These are phyloP conservation scores for Thelonectria discophora DNA, from an alignment of 2,329 filamentous ascomycete species.

Conservation along the genomic window DNA sequence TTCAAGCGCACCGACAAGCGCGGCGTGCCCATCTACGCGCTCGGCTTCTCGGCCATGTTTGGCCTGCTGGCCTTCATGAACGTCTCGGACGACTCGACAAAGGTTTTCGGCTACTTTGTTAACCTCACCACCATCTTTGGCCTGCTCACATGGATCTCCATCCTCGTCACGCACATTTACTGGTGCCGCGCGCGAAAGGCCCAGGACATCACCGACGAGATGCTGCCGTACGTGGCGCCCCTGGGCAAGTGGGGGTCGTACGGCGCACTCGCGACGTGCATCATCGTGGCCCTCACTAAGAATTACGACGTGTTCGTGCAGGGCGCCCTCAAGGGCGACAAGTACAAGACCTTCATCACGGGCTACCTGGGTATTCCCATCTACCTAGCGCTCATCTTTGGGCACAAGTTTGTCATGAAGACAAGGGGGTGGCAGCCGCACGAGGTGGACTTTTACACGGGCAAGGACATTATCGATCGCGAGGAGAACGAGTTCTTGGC, in stretches of 20 bases:
- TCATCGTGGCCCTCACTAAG: conserved; percentile 81
- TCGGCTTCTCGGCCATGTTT: conserved; percentile 68
- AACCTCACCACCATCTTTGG: conserved; percentile 74
- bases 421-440: conserved; percentile 64
- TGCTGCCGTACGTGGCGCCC: conserved; percentile 73
- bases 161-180: conserved; percentile 72
- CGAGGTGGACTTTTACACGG: conserved; percentile 74
- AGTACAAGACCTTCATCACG: conserved; percentile 81
- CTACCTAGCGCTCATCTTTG: conserved; percentile 74
- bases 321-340: conserved; percentile 63
- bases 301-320: conserved; percentile 78
- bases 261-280: conserved; percentile 73
- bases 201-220: conserved; percentile 64
- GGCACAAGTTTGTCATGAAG: conserved; percentile 68
- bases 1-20: conserved; percentile 75
- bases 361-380: conserved; percentile 81
- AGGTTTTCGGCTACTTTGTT: conserved; percentile 72
- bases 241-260: conserved; percentile 76
- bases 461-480: conserved; percentile 76
- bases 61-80: conserved; percentile 75
- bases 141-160: conserved; percentile 72
- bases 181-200: conserved; percentile 70
- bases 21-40: conserved; percentile 74
- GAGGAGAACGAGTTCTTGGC: conserved; percentile 76
- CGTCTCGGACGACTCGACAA: conserved; percentile 63